phyloP scores from a whole-genome alignment of 352 stramenopile genomes.

The Globisporangium carolinianum region DNA sequence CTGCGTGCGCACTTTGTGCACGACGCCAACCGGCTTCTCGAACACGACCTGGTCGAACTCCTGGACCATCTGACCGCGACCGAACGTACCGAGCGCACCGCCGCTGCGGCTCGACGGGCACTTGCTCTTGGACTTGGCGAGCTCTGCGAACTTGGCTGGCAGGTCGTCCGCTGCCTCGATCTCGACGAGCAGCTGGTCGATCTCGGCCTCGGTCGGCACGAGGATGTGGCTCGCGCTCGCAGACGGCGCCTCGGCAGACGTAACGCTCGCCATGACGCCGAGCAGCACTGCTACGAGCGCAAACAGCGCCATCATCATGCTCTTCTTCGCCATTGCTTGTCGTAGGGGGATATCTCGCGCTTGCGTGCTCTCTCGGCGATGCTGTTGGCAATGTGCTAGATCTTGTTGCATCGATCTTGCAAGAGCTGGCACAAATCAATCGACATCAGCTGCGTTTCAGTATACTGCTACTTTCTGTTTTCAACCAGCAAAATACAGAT shows the following conservation, averaged over 20 bases:
- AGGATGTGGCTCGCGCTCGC: conserved; percentile 77
- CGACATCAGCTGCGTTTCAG: no score
- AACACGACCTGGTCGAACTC: conserved; percentile 81
- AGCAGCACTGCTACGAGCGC: conserved; percentile 27
- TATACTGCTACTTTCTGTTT: background rate
- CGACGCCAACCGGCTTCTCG: conserved; percentile 44
- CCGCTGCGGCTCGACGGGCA: conserved; percentile 59
- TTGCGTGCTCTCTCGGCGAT: conserved; percentile 5
- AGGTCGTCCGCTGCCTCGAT: conserved; percentile 42
- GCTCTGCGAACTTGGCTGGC: conserved; percentile 35
- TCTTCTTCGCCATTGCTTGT: conserved; percentile 13
- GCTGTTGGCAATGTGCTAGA: background rate
- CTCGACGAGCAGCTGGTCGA: conserved; percentile 42
- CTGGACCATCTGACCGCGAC: conserved; percentile 61
- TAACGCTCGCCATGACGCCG: conserved; percentile 19
- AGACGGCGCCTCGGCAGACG: conserved; percentile 18
- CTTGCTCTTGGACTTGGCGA: conserved; percentile 59
- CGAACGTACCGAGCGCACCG: conserved; percentile 60
- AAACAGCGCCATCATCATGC: conserved; percentile 24
- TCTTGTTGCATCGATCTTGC: background rate
- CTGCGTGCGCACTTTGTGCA: conserved; percentile 77
- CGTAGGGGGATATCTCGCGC: background rate
- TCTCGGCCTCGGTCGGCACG: conserved; percentile 49
- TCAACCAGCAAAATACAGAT: background rate
- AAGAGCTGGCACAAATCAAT: background rate